phyloP scores from a whole-genome alignment of 2,329 filamentous ascomycete species.

The Clonostachys solani region DNA sequence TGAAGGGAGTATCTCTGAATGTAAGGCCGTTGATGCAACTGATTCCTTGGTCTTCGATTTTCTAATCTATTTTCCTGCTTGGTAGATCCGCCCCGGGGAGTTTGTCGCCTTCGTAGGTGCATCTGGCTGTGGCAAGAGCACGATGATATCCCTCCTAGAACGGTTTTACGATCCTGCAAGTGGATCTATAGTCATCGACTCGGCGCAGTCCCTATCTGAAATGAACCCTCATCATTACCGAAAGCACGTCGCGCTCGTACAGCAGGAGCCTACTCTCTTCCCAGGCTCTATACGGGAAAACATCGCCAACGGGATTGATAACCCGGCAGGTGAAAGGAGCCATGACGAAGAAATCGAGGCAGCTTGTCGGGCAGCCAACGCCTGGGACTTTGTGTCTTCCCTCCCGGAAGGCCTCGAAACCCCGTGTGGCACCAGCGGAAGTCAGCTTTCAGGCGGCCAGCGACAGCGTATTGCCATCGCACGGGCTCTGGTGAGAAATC shows the following conservation, averaged over 20 bases:
- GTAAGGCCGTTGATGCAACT: slow-evolving; percentile 59
- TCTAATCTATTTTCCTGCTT: no score
- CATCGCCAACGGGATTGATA: slow-evolving; percentile 70
- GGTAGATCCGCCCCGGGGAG: slow-evolving; percentile 61
- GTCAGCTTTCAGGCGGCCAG: slow-evolving; percentile 88
- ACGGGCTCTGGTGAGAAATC: slow-evolving; percentile 85
- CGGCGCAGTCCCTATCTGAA: slow-evolving; percentile 63
- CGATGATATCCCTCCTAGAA: slow-evolving; percentile 88
- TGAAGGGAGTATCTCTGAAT: slow-evolving; percentile 21
- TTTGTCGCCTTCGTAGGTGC: slow-evolving; percentile 91
- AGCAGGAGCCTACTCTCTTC: slow-evolving; percentile 90
- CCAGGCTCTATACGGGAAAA: slow-evolving; percentile 85
- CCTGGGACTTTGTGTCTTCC: slow-evolving; percentile 80
- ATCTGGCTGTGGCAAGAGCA: slow-evolving; percentile 92
- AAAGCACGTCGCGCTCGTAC: slow-evolving; percentile 87
- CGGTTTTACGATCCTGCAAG: slow-evolving; percentile 89
- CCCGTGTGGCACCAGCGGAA: slow-evolving; percentile 91
- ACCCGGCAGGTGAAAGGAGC: slow-evolving; percentile 80
- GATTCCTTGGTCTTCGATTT: no score
- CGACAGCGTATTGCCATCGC: slow-evolving; percentile 97
- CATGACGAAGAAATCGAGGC: slow-evolving; percentile 53
- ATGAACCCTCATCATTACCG: slow-evolving; percentile 89
- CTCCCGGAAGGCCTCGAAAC: slow-evolving; percentile 91
- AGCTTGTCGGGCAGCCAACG: slow-evolving; percentile 65
- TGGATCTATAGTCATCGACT: slow-evolving; percentile 73